These are phyloP conservation scores for Inga leiocalycina DNA, from an alignment of 306 rosid species.

Conservation along the genomic window DNA sequence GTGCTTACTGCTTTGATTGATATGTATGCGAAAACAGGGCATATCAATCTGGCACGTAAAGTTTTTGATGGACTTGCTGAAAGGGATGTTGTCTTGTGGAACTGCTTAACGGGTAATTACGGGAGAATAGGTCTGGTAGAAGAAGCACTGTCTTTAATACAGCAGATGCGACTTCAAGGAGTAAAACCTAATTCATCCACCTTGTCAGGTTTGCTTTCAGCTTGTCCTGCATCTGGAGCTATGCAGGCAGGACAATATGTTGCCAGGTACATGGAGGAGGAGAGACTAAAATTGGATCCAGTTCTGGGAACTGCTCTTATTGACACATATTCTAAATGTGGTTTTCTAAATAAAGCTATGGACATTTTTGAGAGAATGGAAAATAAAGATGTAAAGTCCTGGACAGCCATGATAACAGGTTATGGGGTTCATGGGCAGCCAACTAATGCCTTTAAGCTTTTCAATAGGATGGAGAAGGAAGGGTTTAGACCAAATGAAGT, in stretches of 20 bases:
- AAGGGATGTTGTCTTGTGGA: constrained; percentile 73
- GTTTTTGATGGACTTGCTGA: constrained; percentile 50
- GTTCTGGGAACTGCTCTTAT: constrained; percentile 76
- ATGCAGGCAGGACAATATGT: constrained; percentile 42
- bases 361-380: constrained; percentile 55
- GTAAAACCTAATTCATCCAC: constrained; percentile 62
- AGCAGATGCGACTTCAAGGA: constrained; percentile 53
- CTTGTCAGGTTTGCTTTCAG: constrained; percentile 61
- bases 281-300: constrained; percentile 50
- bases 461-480: constrained; percentile 56
- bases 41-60: constrained; percentile 35
- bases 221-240: constrained; percentile 61
- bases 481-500: constrained; percentile 66
- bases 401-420: constrained; percentile 78
- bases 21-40: constrained; percentile 55
- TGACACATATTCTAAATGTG: constrained; percentile 72
- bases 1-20: constrained; percentile 63
- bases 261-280: constrained; percentile 50
- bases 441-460: constrained; percentile 47
- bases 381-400: constrained; percentile 67
- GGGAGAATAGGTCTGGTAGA: constrained; percentile 54
- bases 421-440: constrained; percentile 69
- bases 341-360: constrained; percentile 62
- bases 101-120: constrained; percentile 62
- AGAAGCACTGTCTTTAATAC: constrained; percentile 51